These are phyloP conservation scores for Alternaria sp. DNA, from an alignment of 2,329 filamentous ascomycete species.

Conservation along the genomic window DNA sequence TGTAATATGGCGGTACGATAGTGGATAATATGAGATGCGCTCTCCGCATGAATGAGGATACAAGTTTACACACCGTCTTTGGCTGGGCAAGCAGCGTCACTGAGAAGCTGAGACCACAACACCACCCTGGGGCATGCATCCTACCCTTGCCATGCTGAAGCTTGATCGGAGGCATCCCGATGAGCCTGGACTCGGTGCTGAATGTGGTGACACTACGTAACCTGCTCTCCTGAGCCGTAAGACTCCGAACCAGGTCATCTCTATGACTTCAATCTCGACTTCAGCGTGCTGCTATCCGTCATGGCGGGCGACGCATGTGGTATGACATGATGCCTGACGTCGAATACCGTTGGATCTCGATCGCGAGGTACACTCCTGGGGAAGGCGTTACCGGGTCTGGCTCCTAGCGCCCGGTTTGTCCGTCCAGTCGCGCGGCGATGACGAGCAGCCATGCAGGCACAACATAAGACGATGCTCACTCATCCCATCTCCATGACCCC, in stretches of 20 bases:
- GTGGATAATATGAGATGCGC: not conserved
- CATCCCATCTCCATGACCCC: slow-evolving; percentile 21
- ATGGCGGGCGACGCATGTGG: not conserved
- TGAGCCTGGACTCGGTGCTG: not conserved
- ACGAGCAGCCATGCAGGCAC: slow-evolving; percentile 5
- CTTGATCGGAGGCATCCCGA: not conserved
- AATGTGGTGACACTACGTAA: not conserved
- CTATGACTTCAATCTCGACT: not conserved
- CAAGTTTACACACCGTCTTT: slow-evolving; percentile 10
- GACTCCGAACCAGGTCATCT: not conserved
- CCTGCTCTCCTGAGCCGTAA: not conserved
- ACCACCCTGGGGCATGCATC: not conserved
- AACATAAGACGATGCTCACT: slow-evolving; percentile 11
- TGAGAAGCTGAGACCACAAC: slow-evolving; percentile 1
- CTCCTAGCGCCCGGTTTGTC: slow-evolving; percentile 6
- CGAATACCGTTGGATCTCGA: not conserved
- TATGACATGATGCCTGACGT: slow-evolving; percentile 2
- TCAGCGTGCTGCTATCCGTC: not conserved
- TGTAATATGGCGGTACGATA: slow-evolving; percentile 19
- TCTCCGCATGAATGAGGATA: slow-evolving; percentile 5
- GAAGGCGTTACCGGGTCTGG: slow-evolving; percentile 3
- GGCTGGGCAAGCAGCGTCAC: slow-evolving; percentile 1
- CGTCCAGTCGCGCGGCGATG: not conserved
- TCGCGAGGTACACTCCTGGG: not conserved
- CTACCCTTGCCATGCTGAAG: not conserved